phyloP scores from a whole-genome alignment of 1,284 basidiomycete species.

The Sanguinoderma infundibulare region DNA sequence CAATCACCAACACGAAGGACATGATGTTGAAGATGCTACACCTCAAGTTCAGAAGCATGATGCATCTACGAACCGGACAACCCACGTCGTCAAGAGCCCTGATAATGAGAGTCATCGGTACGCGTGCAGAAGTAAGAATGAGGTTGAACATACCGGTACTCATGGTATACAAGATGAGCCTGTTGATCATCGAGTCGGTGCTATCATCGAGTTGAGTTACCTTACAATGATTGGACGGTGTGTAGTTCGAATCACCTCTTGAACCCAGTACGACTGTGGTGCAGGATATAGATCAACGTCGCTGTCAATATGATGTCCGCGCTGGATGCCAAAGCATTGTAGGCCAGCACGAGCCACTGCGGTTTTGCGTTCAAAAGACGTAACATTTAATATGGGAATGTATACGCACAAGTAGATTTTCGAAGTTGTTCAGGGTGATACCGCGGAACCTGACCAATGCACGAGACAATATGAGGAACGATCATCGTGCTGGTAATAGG shows the following conservation, averaged over 20 bases:
- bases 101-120: neutral
- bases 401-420: neutral
- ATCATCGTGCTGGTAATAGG: neutral
- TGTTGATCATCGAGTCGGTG: constrained; percentile 1
- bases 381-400: too few species aligned
- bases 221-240: neutral
- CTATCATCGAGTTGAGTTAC: neutral
- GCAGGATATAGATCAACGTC: neutral
- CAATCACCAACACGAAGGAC: neutral
- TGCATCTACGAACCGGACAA: neutral
- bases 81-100: neutral
- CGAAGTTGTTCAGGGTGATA: neutral
- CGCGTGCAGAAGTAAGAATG: neutral
- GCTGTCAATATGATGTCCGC: neutral
- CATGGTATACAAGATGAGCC: constrained; percentile 1
- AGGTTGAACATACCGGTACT: neutral
- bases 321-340: neutral
- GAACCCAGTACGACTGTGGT: constrained; percentile 3
- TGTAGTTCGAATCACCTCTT: neutral
- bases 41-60: neutral
- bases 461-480: neutral
- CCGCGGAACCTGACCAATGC: neutral
- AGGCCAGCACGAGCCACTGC: neutral
- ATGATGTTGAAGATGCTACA: neutral
- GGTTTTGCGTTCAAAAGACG: neutral